phyloP scores from a whole-genome alignment of 1,139 yeast genomes.

The Lodderomyces jiufengensis region DNA sequence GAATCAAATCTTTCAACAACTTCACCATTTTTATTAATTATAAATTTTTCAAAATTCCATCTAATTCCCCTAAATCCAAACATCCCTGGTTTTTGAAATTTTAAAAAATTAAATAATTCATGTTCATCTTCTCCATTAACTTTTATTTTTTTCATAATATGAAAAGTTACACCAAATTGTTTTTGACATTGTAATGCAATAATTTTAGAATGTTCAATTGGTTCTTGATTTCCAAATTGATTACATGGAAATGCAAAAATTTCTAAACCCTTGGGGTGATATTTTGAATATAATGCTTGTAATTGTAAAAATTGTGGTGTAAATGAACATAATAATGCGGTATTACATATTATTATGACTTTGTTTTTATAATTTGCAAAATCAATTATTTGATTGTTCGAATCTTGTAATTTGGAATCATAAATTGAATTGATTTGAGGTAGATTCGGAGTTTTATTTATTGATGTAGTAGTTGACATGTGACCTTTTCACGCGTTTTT shows the following conservation, averaged over 20 bases:
- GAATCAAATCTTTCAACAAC: conserved; percentile 72
- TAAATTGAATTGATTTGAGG: conserved; percentile 7
- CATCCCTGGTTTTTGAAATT: conserved; percentile 39
- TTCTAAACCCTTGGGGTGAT: conserved; percentile 27
- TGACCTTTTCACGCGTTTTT: no score
- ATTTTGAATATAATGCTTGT: conserved; percentile 31
- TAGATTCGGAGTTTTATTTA: no score
- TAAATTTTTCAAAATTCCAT: conserved; percentile 96
- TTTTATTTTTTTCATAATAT: conserved; percentile 32
- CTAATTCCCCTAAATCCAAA: conserved; percentile 78
- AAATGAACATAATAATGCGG: conserved; percentile 45
- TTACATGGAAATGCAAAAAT: conserved; percentile 44
- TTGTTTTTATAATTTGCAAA: conserved; percentile 25
- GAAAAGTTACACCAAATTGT: conserved; percentile 57
- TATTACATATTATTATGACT: conserved; percentile 41
- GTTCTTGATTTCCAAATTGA: conserved; percentile 76
- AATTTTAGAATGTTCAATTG: conserved; percentile 64
- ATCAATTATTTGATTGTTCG: conserved; percentile 14
- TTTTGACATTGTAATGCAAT: conserved; percentile 61
- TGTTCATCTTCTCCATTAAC: conserved; percentile 35
- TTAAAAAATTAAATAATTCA: conserved; percentile 32
- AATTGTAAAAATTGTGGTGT: conserved; percentile 40
- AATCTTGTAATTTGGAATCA: conserved; percentile 14
- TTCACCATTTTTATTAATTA: conserved; percentile 66
- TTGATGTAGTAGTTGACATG: no score